Conservation (phyloP, 208 protist species). For the Crithidia sp. region DNA sequence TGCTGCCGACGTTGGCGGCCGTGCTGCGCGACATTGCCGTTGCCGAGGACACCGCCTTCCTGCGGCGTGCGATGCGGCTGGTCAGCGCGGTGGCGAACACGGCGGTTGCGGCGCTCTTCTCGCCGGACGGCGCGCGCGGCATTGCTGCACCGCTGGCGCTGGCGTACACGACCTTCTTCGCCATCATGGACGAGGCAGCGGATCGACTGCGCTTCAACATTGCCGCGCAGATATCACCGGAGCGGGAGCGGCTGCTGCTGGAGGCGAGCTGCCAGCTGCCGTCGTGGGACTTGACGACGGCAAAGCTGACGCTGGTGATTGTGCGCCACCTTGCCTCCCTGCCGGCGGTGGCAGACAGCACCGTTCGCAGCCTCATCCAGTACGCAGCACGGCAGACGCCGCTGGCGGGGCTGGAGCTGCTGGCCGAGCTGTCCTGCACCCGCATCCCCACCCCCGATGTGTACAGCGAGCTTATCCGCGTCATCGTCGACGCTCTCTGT, state of each 20-base stretch:
- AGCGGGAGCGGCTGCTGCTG: conserved; percentile 44
- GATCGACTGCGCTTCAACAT: conserved; percentile 74
- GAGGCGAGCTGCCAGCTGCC: conserved; percentile 76
- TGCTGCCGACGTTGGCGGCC: conserved; percentile 66
- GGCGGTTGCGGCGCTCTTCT: conserved; percentile 56
- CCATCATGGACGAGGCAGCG: conserved; percentile 72
- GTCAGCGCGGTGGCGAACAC: conserved; percentile 54
- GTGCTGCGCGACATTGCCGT: conserved; percentile 56
- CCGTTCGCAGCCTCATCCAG: conserved; percentile 61
- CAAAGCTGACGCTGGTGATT: conserved; percentile 71
- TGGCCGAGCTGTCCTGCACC: conserved; percentile 76
- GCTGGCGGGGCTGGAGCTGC: conserved; percentile 70
- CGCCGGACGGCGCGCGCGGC: conserved; percentile 32
- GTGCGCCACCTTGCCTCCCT: conserved; percentile 73
- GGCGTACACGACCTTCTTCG: conserved; percentile 72
- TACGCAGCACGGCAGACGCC: conserved; percentile 63
- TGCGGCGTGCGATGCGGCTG: conserved; percentile 51
- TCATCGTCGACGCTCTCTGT: conserved; percentile 57
- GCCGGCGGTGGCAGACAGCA: conserved; percentile 63
- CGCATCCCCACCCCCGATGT: conserved; percentile 65
- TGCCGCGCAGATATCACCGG: conserved; percentile 44
- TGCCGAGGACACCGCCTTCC: conserved; percentile 33
- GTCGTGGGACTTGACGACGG: conserved; percentile 49
- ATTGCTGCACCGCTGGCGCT: conserved; percentile 36
- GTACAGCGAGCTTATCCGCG: conserved; percentile 76